Percentiles rank a stretch among this genome's conserved stretches.
Conservation (phyloP, 2,329 filamentous ascomycete species). For the Didymella lethalis region DNA sequence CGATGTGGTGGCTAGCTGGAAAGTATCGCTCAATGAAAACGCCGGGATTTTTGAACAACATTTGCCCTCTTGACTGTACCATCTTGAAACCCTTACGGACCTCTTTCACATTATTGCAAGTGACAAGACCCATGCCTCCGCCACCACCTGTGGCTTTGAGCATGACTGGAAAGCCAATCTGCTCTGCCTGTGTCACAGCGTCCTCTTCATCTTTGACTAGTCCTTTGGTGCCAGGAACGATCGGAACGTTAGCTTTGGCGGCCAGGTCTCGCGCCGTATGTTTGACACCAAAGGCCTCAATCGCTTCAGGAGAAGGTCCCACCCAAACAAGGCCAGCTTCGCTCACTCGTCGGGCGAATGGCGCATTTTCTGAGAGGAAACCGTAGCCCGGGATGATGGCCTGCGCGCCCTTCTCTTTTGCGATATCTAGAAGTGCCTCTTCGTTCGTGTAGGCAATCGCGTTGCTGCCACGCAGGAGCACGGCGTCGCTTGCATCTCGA, state of each 20-base stretch:
- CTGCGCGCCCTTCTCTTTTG: conserved; percentile 58
- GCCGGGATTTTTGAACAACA: conserved; percentile 83
- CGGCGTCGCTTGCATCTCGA: conserved; percentile 61
- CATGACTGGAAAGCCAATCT: conserved; percentile 61
- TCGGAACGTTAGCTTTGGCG: conserved; percentile 60
- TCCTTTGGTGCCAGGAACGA: conserved; percentile 63
- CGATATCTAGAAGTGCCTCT: conserved; percentile 60
- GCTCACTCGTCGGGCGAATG: conserved; percentile 64
- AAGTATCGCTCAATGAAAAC: conserved; percentile 88
- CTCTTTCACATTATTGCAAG: conserved; percentile 72
- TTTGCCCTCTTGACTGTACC: conserved; percentile 77
- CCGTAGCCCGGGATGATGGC: conserved; percentile 73
- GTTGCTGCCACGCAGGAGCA: conserved; percentile 59
- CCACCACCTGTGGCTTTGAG: conserved; percentile 65
- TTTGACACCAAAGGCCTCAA: conserved; percentile 66
- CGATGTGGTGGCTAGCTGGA: conserved; percentile 80
- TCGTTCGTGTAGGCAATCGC: conserved; percentile 60
- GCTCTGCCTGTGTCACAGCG: conserved; percentile 54
- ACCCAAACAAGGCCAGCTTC: conserved; percentile 66
- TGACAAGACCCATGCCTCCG: conserved; percentile 85
- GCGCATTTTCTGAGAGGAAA: conserved; percentile 69
- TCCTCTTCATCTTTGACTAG: conserved; percentile 59
- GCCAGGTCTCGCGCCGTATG: conserved; percentile 65
- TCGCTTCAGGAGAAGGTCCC: conserved; percentile 63
- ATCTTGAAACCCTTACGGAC: conserved; percentile 74